Evolutionary conservation across 805 yeast genomes (phyloP).

Genomic region (Myxozyma lipomycoides): DNA sequence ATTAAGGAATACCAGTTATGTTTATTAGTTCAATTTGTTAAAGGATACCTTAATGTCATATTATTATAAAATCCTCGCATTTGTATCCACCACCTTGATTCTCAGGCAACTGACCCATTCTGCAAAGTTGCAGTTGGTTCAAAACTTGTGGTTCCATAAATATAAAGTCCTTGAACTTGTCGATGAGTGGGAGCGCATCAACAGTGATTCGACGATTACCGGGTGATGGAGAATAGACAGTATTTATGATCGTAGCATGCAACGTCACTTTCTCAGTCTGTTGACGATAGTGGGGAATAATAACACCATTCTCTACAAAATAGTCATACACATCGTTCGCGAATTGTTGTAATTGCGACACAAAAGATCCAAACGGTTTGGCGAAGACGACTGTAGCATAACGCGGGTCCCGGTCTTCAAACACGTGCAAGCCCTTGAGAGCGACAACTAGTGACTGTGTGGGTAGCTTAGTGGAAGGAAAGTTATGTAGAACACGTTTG

Average conservation of each 20-base stretch:
- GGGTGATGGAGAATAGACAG: constrained; percentile 1
- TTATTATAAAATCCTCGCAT: constrained; percentile 6
- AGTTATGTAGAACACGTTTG: neutral
- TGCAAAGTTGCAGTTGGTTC: constrained; percentile 13
- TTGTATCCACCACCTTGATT: constrained; percentile 20
- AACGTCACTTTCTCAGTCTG: constrained; percentile 3
- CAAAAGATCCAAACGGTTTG: constrained; percentile 3
- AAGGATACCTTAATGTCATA: neutral
- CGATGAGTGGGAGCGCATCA: constrained; percentile 11
- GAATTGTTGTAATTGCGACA: constrained; percentile 9
- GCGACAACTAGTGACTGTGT: constrained; percentile 3
- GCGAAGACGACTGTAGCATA: constrained; percentile 19
- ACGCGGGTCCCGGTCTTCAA: neutral
- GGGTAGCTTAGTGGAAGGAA: neutral
- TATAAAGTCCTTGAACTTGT: constrained; percentile 2
- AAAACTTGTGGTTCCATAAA: constrained; percentile 7
- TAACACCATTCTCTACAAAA: constrained; percentile 11
- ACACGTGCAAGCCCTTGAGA: constrained; percentile 10
- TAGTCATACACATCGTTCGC: constrained; percentile 9
- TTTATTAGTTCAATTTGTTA: neutral
- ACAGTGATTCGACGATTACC: neutral
- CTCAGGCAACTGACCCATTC: constrained; percentile 16
- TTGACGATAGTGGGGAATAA: neutral
- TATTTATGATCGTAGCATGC: constrained; percentile 20
- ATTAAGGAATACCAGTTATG: neutral